Percentiles rank a stretch among this genome's conserved stretches.
These are phyloP conservation scores for Vickermania spadyakhi DNA, from an alignment of 208 protist species.

Conservation along the genomic window DNA sequence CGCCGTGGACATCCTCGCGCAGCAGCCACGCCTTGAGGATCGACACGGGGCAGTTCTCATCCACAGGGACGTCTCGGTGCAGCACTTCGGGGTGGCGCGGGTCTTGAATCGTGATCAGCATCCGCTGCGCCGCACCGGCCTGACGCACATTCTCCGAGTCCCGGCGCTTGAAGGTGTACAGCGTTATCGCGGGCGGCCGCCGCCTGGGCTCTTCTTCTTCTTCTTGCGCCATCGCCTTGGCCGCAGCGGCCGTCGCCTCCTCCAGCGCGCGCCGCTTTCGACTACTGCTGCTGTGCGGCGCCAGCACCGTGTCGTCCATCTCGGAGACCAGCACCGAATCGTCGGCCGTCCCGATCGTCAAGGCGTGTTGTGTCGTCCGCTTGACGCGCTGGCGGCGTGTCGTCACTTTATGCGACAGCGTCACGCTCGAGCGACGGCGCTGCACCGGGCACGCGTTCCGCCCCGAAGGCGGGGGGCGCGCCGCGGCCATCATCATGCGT, in stretches of 20 bases:
- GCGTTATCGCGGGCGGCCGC: background rate
- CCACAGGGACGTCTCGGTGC: conserved; percentile 40
- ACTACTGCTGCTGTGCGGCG: background rate
- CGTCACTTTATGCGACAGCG: background rate
- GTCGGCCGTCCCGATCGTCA: background rate
- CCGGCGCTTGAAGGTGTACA: background rate
- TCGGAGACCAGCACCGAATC: background rate
- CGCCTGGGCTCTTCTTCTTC: background rate
- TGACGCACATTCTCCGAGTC: conserved; percentile 16
- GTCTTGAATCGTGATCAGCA: conserved; percentile 47
- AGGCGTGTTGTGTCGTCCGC: background rate
- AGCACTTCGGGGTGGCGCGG: conserved; percentile 20
- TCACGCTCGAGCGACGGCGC: conserved; percentile 1
- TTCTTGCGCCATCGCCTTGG: background rate
- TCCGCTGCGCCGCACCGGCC: conserved; percentile 3
- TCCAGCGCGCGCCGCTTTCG: background rate
- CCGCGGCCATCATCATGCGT: background rate
- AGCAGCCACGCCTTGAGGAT: conserved; percentile 32
- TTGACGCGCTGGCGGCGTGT: conserved; percentile 3
- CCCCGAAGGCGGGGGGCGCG: background rate
- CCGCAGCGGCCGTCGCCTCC: background rate
- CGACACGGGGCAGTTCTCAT: conserved; percentile 27
- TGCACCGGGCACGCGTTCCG: background rate
- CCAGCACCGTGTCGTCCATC: conserved; percentile 1
- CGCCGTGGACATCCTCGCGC: conserved; percentile 10